Evolutionary conservation across 306 rosid species (phyloP).

Genomic region (Albizia julibrissin): DNA sequence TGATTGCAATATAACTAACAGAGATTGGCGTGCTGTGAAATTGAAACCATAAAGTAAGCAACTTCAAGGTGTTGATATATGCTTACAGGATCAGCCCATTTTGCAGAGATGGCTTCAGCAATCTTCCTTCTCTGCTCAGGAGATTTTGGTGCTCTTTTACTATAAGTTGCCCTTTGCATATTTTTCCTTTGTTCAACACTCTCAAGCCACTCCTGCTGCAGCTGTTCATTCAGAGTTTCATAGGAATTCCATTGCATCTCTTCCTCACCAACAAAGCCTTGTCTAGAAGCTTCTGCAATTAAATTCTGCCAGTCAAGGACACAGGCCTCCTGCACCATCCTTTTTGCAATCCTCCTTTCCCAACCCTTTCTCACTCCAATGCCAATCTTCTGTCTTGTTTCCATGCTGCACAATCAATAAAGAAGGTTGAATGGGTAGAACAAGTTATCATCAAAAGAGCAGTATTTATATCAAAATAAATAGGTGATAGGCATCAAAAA

Average conservation of each 20-base stretch:
- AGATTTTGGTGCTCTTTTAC: slow-evolving; percentile 88
- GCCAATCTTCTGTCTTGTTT: slow-evolving; percentile 76
- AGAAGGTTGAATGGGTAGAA: slow-evolving; percentile 24
- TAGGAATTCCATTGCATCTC: slow-evolving; percentile 91
- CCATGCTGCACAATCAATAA: slow-evolving; percentile 55
- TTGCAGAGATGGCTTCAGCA: slow-evolving; percentile 87
- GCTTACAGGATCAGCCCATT: slow-evolving; percentile 96
- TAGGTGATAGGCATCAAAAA: not conserved
- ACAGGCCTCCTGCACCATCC: slow-evolving; percentile 69
- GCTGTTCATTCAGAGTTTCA: slow-evolving; percentile 52
- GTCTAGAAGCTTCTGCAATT: slow-evolving; percentile 83
- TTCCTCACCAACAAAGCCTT: slow-evolving; percentile 70
- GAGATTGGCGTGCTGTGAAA: not conserved
- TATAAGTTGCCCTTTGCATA: slow-evolving; percentile 44
- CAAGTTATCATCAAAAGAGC: slow-evolving; percentile 15
- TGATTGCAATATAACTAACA: slow-evolving; percentile 19
- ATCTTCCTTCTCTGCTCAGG: slow-evolving; percentile 84
- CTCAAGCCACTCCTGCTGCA: slow-evolving; percentile 64
- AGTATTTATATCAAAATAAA: slow-evolving; percentile 6
- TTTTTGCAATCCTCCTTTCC: slow-evolving; percentile 62
- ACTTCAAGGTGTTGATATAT: slow-evolving; percentile 28
- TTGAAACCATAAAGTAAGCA: slow-evolving; percentile 19
- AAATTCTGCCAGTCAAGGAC: slow-evolving; percentile 78
- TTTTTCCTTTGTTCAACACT: slow-evolving; percentile 65
- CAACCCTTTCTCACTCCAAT: slow-evolving; percentile 75